Evolutionary conservation across 768 basidiomycete species (phyloP), one percentile per base, ranked within the genome.

Genomic region (Suillus alpinus): DNA sequence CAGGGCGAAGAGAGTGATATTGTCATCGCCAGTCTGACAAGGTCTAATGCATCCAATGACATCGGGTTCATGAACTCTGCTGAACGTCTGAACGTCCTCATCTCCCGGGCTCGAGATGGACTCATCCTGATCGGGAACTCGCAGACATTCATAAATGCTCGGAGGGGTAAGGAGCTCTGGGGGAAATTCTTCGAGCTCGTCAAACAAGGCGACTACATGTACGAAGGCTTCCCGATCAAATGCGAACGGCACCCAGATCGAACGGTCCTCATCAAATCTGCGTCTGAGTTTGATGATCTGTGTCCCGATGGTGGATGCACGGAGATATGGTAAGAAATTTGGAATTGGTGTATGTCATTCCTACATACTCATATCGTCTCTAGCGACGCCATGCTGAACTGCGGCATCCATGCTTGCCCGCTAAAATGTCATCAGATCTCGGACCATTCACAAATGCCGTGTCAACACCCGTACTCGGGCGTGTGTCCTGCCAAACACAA

Each of bases 1-100:
- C 89, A 90, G 67, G 88, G 88, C 3, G 89, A 90, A 67, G 88
- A 90, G 69, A 84, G 85, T 37, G 82, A 89, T 53, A 85, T 91
- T 52, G 85, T 91, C 29, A 73, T 91, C 37, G 77, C 79, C 6
- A 84, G 81, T 12, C 69, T 91, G 36, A 87, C 85, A 0, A 72
- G 88, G 52, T 88, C 86, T 63, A 89, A 91, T 60, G 6, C 73
- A 0, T 59, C 71, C 0, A 67, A 79, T 53, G 81, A 85, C 59
- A 89, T 90, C 26, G 88, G 89, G 0, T 90, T 91, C 73, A 88
- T 91, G 87, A 81, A 72, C 37, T 79, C 88, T 3, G 82, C 86
- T 0, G 86, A 90, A 69, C 83, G 88, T 23, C 74, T 90, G 26
- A 91, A 88, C 57, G 88, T 91, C 7, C 75, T 91, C 0, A 75